Percentiles rank a stretch among this genome's conserved stretches.
These are phyloP conservation scores for Triticum aestivum DNA, from an alignment of 176 grass and related monocot species.

Conservation along the genomic window IWGSC_CS_RefSeq_v2.1 NC_057795.1:458496349-458496848, in stretches of 20 bases:
- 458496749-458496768: not conserved
- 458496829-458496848: too few relatives aligned
- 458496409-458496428: not conserved
- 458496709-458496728: not conserved
- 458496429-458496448: conserved; percentile 14
- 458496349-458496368: conserved; percentile 94
- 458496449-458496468: not conserved
- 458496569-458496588: conserved; percentile 58
- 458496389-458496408: not conserved
- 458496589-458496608: conserved; percentile 31
- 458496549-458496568: conserved; percentile 90
- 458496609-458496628: conserved; percentile 47
- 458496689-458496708: not conserved
- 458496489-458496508: conserved; percentile 94
- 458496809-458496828: not conserved
- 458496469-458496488: conserved; percentile 22
- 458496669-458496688: not conserved
- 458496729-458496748: not conserved
- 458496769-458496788: not conserved
- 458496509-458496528: conserved; percentile 80
- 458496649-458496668: conserved; percentile 86
- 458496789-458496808: not conserved
- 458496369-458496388: conserved; percentile 58
- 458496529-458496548: conserved; percentile 82
- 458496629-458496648: conserved; percentile 85